Evolutionary conservation across 1,284 basidiomycete genomes (phyloP), one percentile per base, ranked within the genome.

Genomic region (Phellinidium pouzarii): DNA sequence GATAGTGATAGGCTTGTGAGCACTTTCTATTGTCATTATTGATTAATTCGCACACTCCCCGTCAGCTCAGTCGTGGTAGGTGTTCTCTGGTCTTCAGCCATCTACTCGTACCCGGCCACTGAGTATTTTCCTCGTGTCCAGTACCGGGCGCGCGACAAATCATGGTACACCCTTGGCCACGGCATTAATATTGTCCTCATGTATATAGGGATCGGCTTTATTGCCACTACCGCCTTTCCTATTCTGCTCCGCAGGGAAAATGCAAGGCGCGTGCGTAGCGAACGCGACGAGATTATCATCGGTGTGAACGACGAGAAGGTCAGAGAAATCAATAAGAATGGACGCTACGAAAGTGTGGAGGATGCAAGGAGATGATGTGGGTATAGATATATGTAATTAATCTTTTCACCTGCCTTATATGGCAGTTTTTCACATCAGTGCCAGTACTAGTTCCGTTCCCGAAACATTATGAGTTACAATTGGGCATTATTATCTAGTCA

Each of bases 101-200:
- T 31, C 48, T 44, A 41, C 47, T 23, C 31, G 38, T 46, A 38
- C 43, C 55, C 43, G 22, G 40, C 50, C 12, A 52, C 49, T 50
- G 23, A 31, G 19, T 14, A 37, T 20, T 4, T 38, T n/a, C 31
- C 26, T 34, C 20, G 29, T 31, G 12, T 31, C 37, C 47, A 80
- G 80, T 88, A 89, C 64, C 81, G 84, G 27, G 75, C 76, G 1
- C 67, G 65, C 42, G 82, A 88, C 62, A 70, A 70, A 54, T 87
- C 87, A 1, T 85, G 82, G 78, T 90, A 83, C 62, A 72, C 75
- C 8, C 69, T 88, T 29, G 87, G 86, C 46, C 77, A 80, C 53
- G 78, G 75, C n/a, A n/a, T n/a, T n/a, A n/a, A n/a, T 11, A 71
- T 89, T 26, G 80, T 88, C 34, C 69, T 86, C 50, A 75, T 84